phyloP scores from a whole-genome alignment of 805 yeast genomes.

The Lachancea fermentati region DNA sequence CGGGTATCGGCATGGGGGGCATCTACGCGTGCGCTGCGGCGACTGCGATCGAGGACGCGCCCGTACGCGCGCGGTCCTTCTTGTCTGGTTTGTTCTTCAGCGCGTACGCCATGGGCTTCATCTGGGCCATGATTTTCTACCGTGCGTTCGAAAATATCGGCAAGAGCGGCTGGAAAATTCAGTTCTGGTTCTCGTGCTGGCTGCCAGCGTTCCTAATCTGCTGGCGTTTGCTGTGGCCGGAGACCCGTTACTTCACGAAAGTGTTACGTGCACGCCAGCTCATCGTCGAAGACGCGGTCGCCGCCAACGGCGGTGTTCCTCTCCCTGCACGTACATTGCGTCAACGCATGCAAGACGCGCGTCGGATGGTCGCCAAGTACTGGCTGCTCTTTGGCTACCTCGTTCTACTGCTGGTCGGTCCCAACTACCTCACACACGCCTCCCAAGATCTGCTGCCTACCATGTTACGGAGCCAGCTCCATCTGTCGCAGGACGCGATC shows the following conservation, averaged over 20 bases:
- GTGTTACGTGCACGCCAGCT: constrained; percentile 26
- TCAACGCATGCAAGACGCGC: constrained; percentile 28
- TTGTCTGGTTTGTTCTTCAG: constrained; percentile 54
- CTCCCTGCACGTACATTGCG: constrained; percentile 15
- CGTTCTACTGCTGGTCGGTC: constrained; percentile 59
- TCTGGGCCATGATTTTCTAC: constrained; percentile 58
- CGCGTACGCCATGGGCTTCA: constrained; percentile 61
- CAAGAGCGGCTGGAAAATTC: constrained; percentile 58
- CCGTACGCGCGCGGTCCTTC: constrained; percentile 52
- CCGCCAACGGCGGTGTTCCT: constrained; percentile 20
- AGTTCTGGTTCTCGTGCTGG: constrained; percentile 72
- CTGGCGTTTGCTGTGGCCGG: constrained; percentile 57
- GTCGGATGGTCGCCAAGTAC: constrained; percentile 39
- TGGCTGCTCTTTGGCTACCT: constrained; percentile 58
- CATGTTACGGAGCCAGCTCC: constrained; percentile 48
- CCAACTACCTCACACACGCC: constrained; percentile 69
- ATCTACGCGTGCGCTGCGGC: constrained; percentile 61
- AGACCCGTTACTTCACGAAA: constrained; percentile 46
- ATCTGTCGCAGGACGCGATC: constrained; percentile 38
- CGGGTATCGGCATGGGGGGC: constrained; percentile 72
- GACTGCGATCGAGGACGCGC: constrained; percentile 62
- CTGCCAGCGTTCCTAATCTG: constrained; percentile 52
- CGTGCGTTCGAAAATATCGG: constrained; percentile 49
- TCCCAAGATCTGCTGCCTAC: constrained; percentile 73
- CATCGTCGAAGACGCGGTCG: constrained; percentile 18